Base-by-base conservation (phyloP, 2,329 filamentous ascomycete species). In the Sporothrix schenckii region DNA sequence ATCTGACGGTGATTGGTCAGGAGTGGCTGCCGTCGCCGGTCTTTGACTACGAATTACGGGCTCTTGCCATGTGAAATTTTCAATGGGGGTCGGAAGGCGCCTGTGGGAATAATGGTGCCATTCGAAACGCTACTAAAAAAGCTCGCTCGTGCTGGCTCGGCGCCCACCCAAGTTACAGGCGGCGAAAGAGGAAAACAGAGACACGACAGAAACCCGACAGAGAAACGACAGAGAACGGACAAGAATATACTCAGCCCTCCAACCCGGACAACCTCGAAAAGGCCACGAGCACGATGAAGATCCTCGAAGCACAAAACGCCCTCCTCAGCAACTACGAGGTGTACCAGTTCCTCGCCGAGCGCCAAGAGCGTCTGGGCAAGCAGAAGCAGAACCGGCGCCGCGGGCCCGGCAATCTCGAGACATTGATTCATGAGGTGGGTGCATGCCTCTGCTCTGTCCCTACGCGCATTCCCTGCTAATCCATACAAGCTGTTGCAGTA, bases 321-420 rank as follows among this genome's bases (percentile, higher is more conserved):
- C 84, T 89, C 54, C 82, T 93, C 76, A 87, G 88, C 77, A 93
- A 93, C 79, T 90, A 87, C 74, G 91, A 93, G 82, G 90, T 93
- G 73, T 89, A 89, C 75, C 82, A 85, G 70, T 90, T 92, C 75
- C 80, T 93, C 52, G 80, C 80, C 6, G 84, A 89, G 30, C 74
- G 72, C 14, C 71, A 72, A 54, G 70, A 69, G 61, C 86, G 88
- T 76, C 83, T 83, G 67, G 79, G 81, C 69, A 80, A 81, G 63
- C 86, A 88, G 75, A 83, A 86, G 76, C 79, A 81, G 54, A 79
- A 81, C 68, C 84, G 84, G 72, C 83, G 82, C 19, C 81, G 84
- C 53, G 82, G 85, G 3, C 86, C 87, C 1, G 82, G 81, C 30
- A 89, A 89, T 73, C 81, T 89, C 2, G 85, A 75, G 54, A 88